Percentiles rank a stretch among this genome's conserved stretches.
phyloP scores from a whole-genome alignment of 805 yeast genomes.

The Kuraishia molischiana region DNA sequence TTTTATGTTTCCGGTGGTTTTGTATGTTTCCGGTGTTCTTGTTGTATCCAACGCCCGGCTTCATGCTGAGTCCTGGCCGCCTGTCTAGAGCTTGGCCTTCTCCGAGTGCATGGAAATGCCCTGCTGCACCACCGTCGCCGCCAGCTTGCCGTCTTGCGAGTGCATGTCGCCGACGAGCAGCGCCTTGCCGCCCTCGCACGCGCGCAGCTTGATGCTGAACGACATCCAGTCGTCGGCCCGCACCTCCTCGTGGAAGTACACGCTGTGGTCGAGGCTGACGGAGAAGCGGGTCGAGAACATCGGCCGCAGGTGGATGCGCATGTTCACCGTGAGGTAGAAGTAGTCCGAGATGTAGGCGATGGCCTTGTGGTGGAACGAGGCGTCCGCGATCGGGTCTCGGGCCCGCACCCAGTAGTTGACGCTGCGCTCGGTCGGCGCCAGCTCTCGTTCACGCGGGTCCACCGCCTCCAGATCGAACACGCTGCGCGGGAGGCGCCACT shows the following conservation, averaged over 20 bases:
- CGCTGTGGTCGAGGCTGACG: constrained; percentile 56
- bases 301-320: constrained; percentile 38
- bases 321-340: constrained; percentile 39
- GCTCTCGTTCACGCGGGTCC: constrained; percentile 8
- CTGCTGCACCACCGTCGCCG: constrained; percentile 59
- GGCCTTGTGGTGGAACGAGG: constrained; percentile 38
- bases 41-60: no score
- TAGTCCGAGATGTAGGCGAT: constrained; percentile 53
- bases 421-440: constrained; percentile 13
- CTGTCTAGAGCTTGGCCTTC: neutral
- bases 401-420: constrained; percentile 22
- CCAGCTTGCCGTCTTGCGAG: constrained; percentile 34
- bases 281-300: constrained; percentile 37
- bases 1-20: no score
- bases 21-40: no score
- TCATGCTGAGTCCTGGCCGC: no score
- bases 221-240: constrained; percentile 41
- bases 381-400: constrained; percentile 12
- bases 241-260: constrained; percentile 52
- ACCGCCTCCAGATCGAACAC: constrained; percentile 20
- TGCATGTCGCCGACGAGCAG: constrained; percentile 51
- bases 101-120: constrained; percentile 31
- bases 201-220: constrained; percentile 35
- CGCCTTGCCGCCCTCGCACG: constrained; percentile 42
- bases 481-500: constrained; percentile 21